Conservation (phyloP, 1,284 basidiomycete species). For the Pascua guehoae region DNA sequence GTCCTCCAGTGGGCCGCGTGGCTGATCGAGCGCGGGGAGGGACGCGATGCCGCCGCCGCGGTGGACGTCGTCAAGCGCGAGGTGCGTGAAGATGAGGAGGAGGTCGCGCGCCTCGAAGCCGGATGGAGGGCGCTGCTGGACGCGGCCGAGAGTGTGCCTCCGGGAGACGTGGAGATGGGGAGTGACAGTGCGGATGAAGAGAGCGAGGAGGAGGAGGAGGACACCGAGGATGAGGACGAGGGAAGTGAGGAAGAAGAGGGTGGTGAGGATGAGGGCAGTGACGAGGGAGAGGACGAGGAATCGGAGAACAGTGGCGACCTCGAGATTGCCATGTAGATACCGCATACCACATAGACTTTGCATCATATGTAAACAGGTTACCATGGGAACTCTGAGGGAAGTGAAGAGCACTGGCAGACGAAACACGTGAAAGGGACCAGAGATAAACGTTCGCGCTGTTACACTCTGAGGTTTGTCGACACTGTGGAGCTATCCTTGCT, state of each 20-base stretch:
- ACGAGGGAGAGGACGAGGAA: slow-evolving; percentile 10
- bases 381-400: not conserved
- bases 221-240: slow-evolving; percentile 43
- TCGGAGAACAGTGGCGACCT: slow-evolving; percentile 10
- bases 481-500: not conserved
- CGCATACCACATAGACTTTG: slow-evolving; percentile 2
- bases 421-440: not conserved
- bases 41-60: slow-evolving; percentile 22
- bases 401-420: not conserved
- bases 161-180: slow-evolving; percentile 13
- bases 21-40: slow-evolving; percentile 23
- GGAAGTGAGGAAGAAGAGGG: slow-evolving; percentile 53
- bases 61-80: slow-evolving; percentile 30
- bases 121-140: slow-evolving; percentile 21
- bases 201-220: slow-evolving; percentile 16
- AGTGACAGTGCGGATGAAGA: slow-evolving; percentile 17
- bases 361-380: not conserved
- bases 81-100: slow-evolving; percentile 17
- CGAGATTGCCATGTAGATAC: slow-evolving; percentile 14
- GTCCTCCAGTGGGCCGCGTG: slow-evolving; percentile 25
- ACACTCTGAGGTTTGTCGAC: not conserved
- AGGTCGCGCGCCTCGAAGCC: slow-evolving; percentile 19
- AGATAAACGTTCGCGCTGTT: too few relatives aligned
- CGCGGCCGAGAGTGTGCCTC: slow-evolving; percentile 8
- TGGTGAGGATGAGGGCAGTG: slow-evolving; percentile 51